Conservation (phyloP, 208 protist species). For the Zelonia costaricensis region DNA sequence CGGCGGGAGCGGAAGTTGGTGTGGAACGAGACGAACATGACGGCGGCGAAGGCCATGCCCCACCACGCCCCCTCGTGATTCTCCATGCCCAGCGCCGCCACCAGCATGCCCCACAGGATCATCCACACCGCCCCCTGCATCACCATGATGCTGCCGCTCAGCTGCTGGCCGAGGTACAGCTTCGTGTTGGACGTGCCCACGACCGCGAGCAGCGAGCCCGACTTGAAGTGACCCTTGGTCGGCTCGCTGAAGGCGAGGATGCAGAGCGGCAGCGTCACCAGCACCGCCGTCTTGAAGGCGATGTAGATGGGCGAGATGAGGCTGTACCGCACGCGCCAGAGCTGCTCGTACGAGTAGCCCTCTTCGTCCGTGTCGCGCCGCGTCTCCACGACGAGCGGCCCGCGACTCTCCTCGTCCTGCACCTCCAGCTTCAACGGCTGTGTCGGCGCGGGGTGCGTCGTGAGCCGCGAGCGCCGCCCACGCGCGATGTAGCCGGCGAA, state of each 20-base stretch:
- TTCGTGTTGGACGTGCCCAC: constrained; percentile 34
- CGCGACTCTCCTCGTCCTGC: constrained; percentile 5
- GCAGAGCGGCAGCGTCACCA: constrained; percentile 33
- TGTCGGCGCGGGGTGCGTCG: background rate
- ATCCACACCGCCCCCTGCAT: constrained; percentile 37
- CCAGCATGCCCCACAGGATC: constrained; percentile 40
- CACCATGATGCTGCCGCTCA: constrained; percentile 22
- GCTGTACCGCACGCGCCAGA: constrained; percentile 16
- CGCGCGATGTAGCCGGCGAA: constrained; percentile 12
- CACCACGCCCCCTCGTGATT: constrained; percentile 42
- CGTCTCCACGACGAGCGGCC: constrained; percentile 21
- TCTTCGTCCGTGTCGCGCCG: constrained; percentile 26
- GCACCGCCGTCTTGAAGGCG: constrained; percentile 19
- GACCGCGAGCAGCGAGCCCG: constrained; percentile 26
- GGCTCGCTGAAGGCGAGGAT: constrained; percentile 22
- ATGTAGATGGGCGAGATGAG: constrained; percentile 32
- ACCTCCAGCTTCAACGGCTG: background rate
- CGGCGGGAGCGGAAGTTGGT: constrained; percentile 34
- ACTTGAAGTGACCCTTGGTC: constrained; percentile 24
- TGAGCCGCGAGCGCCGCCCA: constrained; percentile 13
- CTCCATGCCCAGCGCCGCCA: constrained; percentile 14
- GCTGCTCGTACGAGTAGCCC: constrained; percentile 20
- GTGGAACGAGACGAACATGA: constrained; percentile 43
- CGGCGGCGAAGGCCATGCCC: constrained; percentile 35
- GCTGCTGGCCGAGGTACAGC: constrained; percentile 45